A percentile compares a stretch with the other conserved stretches of the same genome.
These are phyloP conservation scores for Pneumocystis wakefieldiae DNA, from an alignment of 1,139 yeast species.

Conservation along the genomic window DNA sequence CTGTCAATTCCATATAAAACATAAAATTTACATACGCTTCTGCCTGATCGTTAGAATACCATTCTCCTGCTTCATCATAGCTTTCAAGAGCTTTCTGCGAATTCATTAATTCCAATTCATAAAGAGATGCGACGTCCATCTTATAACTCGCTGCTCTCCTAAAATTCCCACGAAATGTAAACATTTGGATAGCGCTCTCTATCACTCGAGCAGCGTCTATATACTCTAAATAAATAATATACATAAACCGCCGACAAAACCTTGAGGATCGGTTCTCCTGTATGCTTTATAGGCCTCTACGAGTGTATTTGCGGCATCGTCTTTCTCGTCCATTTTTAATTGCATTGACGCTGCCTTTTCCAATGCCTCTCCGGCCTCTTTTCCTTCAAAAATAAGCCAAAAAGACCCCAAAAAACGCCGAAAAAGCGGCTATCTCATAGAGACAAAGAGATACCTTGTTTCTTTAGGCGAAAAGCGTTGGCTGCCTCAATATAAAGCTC, in stretches of 20 bases:
- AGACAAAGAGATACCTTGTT: conserved; percentile 31
- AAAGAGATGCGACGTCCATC: conserved; percentile 74
- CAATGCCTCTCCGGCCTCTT: conserved; percentile 68
- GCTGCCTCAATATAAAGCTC: conserved; percentile 87
- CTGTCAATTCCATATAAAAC: neutral
- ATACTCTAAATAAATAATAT: neutral
- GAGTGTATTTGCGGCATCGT: conserved; percentile 81
- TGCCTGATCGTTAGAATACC: conserved; percentile 89
- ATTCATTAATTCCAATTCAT: conserved; percentile 61
- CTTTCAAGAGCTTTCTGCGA: conserved; percentile 52
- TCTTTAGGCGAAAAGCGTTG: conserved; percentile 61
- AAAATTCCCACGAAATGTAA: conserved; percentile 83
- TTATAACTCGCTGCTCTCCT: conserved; percentile 92
- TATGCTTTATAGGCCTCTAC: conserved; percentile 86
- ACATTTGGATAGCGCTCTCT: conserved; percentile 62
- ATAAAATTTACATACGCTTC: conserved; percentile 36
- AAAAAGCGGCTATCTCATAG: neutral
- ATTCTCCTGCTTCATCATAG: conserved; percentile 90
- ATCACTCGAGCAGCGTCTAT: conserved; percentile 64
- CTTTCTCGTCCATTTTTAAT: conserved; percentile 57
- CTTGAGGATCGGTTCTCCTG: conserved; percentile 49
- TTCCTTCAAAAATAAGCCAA: conserved; percentile 20
- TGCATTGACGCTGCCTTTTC: conserved; percentile 76
- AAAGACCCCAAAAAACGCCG: conserved; percentile 11
- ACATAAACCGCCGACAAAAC: conserved; percentile 2